Evolutionary conservation across 163 green algal genomes (phyloP).

Genomic region (Scenedesmus sp.): DNA sequence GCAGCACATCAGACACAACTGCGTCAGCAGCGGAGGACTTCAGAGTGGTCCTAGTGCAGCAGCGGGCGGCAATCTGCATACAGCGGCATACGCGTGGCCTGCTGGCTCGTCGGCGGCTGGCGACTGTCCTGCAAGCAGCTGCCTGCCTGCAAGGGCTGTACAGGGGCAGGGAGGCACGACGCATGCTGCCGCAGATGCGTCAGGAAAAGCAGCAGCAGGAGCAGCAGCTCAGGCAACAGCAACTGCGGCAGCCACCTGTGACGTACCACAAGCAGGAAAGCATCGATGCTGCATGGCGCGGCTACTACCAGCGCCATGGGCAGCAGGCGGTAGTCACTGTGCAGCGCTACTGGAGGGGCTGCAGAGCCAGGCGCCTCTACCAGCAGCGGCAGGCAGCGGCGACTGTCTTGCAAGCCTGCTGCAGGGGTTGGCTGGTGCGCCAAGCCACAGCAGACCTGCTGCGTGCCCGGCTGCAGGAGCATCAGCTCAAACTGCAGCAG

Average conservation of each 20-base stretch:
- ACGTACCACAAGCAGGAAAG: not conserved
- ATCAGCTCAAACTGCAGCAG: conserved; percentile 18
- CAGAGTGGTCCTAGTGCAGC: not conserved
- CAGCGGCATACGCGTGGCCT: not conserved
- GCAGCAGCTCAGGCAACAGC: not conserved
- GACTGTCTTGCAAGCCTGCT: conserved; percentile 3
- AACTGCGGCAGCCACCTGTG: not conserved
- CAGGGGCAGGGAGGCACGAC: not conserved
- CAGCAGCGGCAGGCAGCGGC: conserved; percentile 27
- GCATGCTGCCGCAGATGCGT: not conserved
- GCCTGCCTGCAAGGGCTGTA: not conserved
- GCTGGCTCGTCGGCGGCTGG: not conserved
- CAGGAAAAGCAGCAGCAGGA: not conserved
- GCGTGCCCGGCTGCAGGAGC: conserved; percentile 10
- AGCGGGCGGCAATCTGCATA: not conserved
- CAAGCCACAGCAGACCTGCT: not conserved
- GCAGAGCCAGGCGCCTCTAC: not conserved
- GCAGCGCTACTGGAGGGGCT: conserved; percentile 27
- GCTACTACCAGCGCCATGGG: not conserved
- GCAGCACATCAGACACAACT: not conserved
- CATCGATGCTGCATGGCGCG: conserved; percentile 9
- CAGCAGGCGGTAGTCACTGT: conserved; percentile 1
- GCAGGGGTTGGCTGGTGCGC: not conserved
- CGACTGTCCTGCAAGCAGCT: not conserved
- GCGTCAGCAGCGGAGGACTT: not conserved